A percentile compares a stretch with the other conserved stretches of the same genome.
Evolutionary conservation across 306 rosid genomes (phyloP).

Genomic region (Cicer judaicum): DNA sequence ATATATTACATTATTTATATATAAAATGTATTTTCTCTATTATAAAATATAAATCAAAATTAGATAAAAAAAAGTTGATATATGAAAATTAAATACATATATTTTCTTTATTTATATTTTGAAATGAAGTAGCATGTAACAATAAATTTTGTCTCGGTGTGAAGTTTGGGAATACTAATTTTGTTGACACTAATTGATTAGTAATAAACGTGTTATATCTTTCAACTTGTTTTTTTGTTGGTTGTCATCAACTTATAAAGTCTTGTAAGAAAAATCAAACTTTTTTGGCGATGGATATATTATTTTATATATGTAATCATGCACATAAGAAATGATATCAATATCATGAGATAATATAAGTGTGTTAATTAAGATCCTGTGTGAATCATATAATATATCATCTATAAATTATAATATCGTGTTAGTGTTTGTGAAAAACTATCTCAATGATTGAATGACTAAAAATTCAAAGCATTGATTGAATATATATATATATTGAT

Average conservation of each 20-base stretch:
- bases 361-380: neutral
- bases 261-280: too few species aligned
- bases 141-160: neutral
- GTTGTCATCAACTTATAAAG: slow-evolving; percentile 31
- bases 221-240: neutral
- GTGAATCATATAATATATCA: slow-evolving; percentile 3
- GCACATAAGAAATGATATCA: neutral
- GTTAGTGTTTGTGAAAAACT: neutral
- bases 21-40: too few species aligned
- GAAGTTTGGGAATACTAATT: neutral
- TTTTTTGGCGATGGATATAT: neutral
- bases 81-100: too few species aligned
- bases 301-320: slow-evolving; percentile 7
- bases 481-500: neutral
- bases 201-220: neutral
- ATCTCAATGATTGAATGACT: slow-evolving; percentile 38
- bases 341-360: too few species aligned
- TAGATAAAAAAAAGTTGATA: too few species aligned
- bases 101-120: too few species aligned
- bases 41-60: too few species aligned
- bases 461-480: slow-evolving; percentile 16
- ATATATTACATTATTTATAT: too few species aligned
- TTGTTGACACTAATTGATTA: too few species aligned
- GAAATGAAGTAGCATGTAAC: neutral
- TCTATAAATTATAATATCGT: neutral